Base-by-base conservation (phyloP, 441 rosid genomes). In the Aquilaria agallochum region DNA sequence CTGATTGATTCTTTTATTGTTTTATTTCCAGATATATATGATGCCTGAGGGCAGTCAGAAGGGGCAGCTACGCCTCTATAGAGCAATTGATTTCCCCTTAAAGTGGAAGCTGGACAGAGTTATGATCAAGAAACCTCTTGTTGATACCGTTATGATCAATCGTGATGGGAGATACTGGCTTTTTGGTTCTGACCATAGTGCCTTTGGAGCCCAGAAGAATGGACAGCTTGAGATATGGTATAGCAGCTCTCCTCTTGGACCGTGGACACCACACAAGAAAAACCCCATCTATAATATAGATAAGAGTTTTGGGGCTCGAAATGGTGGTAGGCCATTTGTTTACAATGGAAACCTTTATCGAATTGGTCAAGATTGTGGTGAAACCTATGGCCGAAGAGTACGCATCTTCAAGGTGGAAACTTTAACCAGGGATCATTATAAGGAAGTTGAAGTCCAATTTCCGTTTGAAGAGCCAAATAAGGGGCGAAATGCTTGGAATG, bases 181-280 rank as follows among this genome's bases (percentile, higher is more conserved):
- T 36, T 78, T 92, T 60, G 98, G 92, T 56, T 92, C 99, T 13
- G 99, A 95, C 66, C 90, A 95, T 60, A 86, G 87, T 66, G 81
- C 79, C 52, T 82, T 88, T 40, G 89, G 91, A 52, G 53, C 78
- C 31, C 70, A 62, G 56, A 88, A 76, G 78, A 95, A 95, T 40
- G 97, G 98, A 30, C 92, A 82, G 50, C 78, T 92, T 20, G 99
- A 89, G 60, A 86, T 95, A 58, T 95, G 97, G 99, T 80, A 88
- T 44, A 79, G 95, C 44, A 78, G 52, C 79, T 82, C 95, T 5
- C 99, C 97, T 32, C 78, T 95, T 49, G 99, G 99, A 47, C 95
- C 97, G 12, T 95, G 96, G 96, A 85, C 75, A 74, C 91, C 87
- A 32, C 97, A 95, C 84, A 89, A 81, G 81, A 84, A 79, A 74